Percentiles rank a stretch among this genome's conserved stretches.
phyloP scores from a whole-genome alignment of 768 basidiomycete species.

The Hygrocybe punicea region DNA sequence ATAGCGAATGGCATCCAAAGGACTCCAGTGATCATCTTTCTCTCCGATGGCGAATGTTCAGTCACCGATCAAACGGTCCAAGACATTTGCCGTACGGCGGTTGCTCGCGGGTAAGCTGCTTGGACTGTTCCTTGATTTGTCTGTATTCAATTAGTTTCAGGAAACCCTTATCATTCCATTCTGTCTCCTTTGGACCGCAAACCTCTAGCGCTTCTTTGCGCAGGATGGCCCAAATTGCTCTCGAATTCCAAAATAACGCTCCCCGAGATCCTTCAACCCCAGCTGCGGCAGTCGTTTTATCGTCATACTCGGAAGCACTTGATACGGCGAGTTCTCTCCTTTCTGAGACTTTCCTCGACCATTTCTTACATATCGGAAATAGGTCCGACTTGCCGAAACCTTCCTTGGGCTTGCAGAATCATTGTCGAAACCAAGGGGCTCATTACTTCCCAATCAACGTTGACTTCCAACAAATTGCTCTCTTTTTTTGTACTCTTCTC shows the following conservation, averaged over 20 bases:
- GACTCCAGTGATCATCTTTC: slow-evolving; percentile 51
- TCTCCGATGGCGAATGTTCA: slow-evolving; percentile 52
- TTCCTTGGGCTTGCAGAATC: slow-evolving; percentile 59
- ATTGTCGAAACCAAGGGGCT: slow-evolving; percentile 52
- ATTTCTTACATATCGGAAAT: background rate
- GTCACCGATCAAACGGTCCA: slow-evolving; percentile 38
- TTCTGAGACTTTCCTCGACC: background rate
- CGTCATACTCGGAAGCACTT: slow-evolving; percentile 49
- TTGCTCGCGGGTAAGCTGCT: slow-evolving; percentile 42
- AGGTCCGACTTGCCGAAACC: slow-evolving; percentile 56
- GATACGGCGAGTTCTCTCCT: slow-evolving; percentile 46
- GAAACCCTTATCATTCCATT: slow-evolving; percentile 54
- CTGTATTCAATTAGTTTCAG: slow-evolving; percentile 25
- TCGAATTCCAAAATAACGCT: slow-evolving; percentile 43
- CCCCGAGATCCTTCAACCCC: slow-evolving; percentile 41
- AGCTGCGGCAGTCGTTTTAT: slow-evolving; percentile 31
- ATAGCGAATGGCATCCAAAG: slow-evolving; percentile 28
- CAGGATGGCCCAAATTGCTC: slow-evolving; percentile 53
- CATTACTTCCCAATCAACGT: slow-evolving; percentile 30
- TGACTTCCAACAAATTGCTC: background rate
- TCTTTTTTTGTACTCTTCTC: background rate
- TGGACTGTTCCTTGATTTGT: background rate
- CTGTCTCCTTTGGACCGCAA: slow-evolving; percentile 52
- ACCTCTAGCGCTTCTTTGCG: slow-evolving; percentile 28
- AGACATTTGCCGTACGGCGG: slow-evolving; percentile 41